Conservation (phyloP, 306 rosid species). For the Carpinus viminea region DNA sequence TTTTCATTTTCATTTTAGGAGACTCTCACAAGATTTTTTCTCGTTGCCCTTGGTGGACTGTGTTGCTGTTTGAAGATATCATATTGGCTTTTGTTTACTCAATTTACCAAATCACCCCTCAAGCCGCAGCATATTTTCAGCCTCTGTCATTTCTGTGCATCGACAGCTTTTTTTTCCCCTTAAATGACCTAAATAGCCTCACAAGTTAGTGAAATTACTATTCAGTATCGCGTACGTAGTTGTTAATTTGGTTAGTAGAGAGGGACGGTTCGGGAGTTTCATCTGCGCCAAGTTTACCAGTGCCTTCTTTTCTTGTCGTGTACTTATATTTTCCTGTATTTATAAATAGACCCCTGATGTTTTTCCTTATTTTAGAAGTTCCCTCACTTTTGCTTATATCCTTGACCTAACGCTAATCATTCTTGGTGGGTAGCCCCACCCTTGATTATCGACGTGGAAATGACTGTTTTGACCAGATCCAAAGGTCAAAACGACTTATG, state of each 20-base stretch:
- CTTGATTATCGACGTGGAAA: background rate
- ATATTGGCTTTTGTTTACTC: slow-evolving; percentile 11
- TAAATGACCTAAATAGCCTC: slow-evolving; percentile 10
- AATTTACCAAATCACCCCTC: slow-evolving; percentile 42
- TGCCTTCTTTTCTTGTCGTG: background rate
- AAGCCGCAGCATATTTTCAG: slow-evolving; percentile 27
- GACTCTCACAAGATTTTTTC: slow-evolving; percentile 2
- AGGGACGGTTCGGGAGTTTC: background rate
- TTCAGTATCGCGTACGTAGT: too few relatives aligned
- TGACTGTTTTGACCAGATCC: background rate
- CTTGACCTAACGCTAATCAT: background rate
- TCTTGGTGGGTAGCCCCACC: background rate
- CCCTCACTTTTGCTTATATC: background rate
- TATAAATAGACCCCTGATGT: background rate
- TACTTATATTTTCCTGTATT: background rate
- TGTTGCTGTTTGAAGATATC: slow-evolving; percentile 47
- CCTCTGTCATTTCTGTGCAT: background rate
- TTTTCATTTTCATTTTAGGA: background rate
- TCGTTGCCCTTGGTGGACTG: slow-evolving; percentile 33
- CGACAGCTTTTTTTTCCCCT: background rate
- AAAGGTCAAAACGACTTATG: background rate
- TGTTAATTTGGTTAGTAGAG: background rate
- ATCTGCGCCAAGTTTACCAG: too few relatives aligned
- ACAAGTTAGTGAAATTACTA: background rate
- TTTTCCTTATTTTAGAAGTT: background rate